Evolutionary conservation across 768 basidiomycete genomes (phyloP), one percentile per base, ranked within the genome.

Genomic region (Mycena kentingensis): DNA sequence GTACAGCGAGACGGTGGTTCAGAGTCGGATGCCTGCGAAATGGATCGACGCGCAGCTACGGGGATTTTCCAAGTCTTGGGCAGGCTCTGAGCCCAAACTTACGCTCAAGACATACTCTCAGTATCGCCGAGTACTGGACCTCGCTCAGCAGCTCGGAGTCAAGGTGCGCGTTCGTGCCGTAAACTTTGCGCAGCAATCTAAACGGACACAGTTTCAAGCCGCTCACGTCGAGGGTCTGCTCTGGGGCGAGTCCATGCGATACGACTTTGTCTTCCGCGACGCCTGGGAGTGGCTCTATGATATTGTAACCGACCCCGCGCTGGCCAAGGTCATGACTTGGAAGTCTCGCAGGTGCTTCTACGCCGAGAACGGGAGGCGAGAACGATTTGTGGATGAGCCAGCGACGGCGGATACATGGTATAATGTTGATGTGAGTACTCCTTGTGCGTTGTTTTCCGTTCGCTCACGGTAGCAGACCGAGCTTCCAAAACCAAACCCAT

Each of bases 341-440:
- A 46, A 34, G 18, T 46, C 27, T 12, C 44, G 26, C 16, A 7
- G 24, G n/a, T 28, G 44, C 18, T 39, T 10, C 37, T 39, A 39
- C 18, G 11, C 8, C 37, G 37, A 39, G 19, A 19, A 22, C 15
- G 37, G 19, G 8, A 15, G 10, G 10, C 10, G 8, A 10, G 37
- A 39, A 19, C 37, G 78, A 76, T 44, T 70, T 55, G 22, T 77
- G 68, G 61, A 67, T 49, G 67, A 69, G 24, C 60, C 64, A 34
- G 62, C 63, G 37, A 64, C 65, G 12, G 67, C 62, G 12, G 54
- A 65, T 46, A 60, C 49, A 3, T 69, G 67, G 67, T 67, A 64
- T 67, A 39, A 64, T 16, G 48, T 60, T 27, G 60, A 67, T 46
- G 65, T 67, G 32, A 53, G 64, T 48, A n/a, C 27, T 35, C 26